Evolutionary conservation across 768 basidiomycete species (phyloP), one percentile per base, ranked within the genome.

Genomic region (Mycena latifolia): DNA sequence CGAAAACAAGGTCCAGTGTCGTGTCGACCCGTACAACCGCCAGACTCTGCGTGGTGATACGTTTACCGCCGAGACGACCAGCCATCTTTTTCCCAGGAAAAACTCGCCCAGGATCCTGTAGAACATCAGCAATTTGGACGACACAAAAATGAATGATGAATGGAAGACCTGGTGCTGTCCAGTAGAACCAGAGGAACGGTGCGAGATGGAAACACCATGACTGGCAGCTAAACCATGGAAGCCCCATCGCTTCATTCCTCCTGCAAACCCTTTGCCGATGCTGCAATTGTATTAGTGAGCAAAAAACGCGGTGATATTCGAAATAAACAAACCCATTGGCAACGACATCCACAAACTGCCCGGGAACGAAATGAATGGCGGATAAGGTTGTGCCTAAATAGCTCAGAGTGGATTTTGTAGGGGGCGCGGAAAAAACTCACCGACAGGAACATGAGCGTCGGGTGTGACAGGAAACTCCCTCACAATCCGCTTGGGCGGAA

Each of bases 71-170:
- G 84, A 98, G 90, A 25, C 90, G 91, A 35, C 98, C 98, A 12
- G 97, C 89, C 97, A 98, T 98, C 84, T 98, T 99, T 82, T 96
- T 98, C 39, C 98, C 98, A 5, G 98, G 98, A 81, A 93, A 95
- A 7, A 98, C 85, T 73, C 98, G 90, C 51, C 98, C 98, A 27
- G 98, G 97, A 73, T 98, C 96, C 96, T 99, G 66, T 18, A 51
- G 45, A 63, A 53, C 52, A 61, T 64, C 17, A 51, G 55, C 7
- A 56, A 15, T 37, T 55, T 29, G 47, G 51, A 35, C 41, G 6
- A 43, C 4, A 20, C 41, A 46, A 50, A 55, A 37, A 29, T 28
- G 37, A 45, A 20, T 28, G 47, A 27, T 29, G 51, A 50, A 63
- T 39, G 25, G 12, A n/a, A 6, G 57, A 95, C 96, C 84, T 98